These are phyloP conservation scores for Austroboletus sp. DNA, from an alignment of 1,284 basidiomycete genomes.

Conservation along the genomic window DNA sequence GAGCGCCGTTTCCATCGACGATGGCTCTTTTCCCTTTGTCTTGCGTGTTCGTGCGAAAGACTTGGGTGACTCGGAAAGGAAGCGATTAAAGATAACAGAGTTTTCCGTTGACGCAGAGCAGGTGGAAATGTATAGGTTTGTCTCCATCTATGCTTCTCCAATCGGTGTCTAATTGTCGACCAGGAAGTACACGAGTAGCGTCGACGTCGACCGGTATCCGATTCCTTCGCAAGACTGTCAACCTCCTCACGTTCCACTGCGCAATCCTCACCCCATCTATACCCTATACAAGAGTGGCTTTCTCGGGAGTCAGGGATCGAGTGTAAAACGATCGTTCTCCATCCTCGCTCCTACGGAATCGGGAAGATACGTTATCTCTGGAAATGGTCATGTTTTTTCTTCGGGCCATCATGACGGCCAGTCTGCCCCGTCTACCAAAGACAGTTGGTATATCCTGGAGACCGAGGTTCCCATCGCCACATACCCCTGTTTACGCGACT, in stretches of 20 bases:
- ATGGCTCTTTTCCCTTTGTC: constrained; percentile 44
- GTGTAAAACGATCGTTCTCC: constrained; percentile 43
- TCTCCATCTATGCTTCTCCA: constrained; percentile 7
- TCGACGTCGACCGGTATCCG: constrained; percentile 45
- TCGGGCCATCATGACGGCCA: not conserved
- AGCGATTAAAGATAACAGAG: constrained; percentile 47
- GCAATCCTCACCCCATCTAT: constrained; percentile 46
- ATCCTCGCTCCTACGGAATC: constrained; percentile 43
- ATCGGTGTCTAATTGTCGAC: constrained; percentile 6
- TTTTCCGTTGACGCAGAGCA: constrained; percentile 56
- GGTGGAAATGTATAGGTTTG: constrained; percentile 58
- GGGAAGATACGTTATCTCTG: constrained; percentile 42
- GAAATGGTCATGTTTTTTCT: constrained; percentile 42
- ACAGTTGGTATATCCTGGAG: constrained; percentile 60
- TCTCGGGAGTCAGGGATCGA: constrained; percentile 24
- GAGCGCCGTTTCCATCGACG: constrained; percentile 43
- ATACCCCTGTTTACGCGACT: constrained; percentile 32
- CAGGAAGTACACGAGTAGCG: constrained; percentile 38
- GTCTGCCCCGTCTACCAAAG: constrained; percentile 4
- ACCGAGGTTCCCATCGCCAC: constrained; percentile 44
- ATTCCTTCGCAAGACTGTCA: constrained; percentile 50
- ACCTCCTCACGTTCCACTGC: constrained; percentile 55
- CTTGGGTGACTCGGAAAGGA: constrained; percentile 41
- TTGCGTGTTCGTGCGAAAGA: constrained; percentile 56
- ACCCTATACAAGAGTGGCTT: constrained; percentile 52